Evolutionary conservation across 2,329 filamentous ascomycete genomes (phyloP), one percentile per base, ranked within the genome.

Genomic region (Gliomastix tumulicola): DNA sequence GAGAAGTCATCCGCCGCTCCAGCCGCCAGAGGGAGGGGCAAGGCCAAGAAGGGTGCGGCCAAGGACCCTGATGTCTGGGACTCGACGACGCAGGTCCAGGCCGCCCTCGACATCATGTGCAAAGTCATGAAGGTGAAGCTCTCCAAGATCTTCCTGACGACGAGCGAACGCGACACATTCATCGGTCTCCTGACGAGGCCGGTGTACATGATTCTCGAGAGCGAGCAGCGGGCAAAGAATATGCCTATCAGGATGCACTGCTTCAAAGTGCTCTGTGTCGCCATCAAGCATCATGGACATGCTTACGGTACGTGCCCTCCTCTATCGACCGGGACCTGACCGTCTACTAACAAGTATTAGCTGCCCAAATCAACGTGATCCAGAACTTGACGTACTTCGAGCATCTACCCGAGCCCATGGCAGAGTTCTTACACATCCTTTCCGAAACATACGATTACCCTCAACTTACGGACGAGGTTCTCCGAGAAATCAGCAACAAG

Each of bases 311-410:
- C 44, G 71, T 54, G 12, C 19, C 7, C 10, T 15, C n/a, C n/a
- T n/a, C n/a, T n/a, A n/a, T n/a, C n/a, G n/a, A n/a, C n/a, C n/a
- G n/a, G n/a, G n/a, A n/a, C n/a, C n/a, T n/a, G n/a, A n/a, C n/a
- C n/a, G n/a, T n/a, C n/a, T 40, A 44, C 55, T 63, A 38, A 68
- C 44, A 32, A 18, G 6, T 18, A 28, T 8, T 50, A 94, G 87
- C 86, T 35, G 92, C 92, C 3, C 92, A 98, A 71, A 97, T 94
- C 33, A 94, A 89, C 32, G 94, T 98, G 51, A 89, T 97, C 37
- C 92, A 98, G 59, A 97, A 92, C 55, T 66, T 98, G 47, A 95
- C 92, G 6, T 98, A 98, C 57, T 98, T 97, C 51, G 92, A 98
- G 62, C 92, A 98, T 60, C 67, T 98, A n/a, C 90, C 92, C 1